A percentile compares a stretch with the other conserved stretches of the same genome.
Conservation (phyloP, 306 rosid genomes). For the Acacia acuminata region DNA sequence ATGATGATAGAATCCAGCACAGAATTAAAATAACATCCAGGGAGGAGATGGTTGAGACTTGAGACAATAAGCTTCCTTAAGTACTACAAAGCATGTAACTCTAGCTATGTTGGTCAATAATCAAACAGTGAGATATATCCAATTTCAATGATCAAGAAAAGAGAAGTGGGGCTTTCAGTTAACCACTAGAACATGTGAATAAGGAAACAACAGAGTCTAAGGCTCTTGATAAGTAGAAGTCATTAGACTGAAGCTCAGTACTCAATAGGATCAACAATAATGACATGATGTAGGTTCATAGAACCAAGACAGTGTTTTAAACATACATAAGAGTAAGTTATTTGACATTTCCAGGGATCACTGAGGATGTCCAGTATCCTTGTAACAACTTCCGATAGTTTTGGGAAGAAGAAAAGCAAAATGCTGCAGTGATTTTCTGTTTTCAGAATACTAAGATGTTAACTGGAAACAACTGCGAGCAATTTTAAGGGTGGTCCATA, state of each 20-base stretch:
- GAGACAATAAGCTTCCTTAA: neutral
- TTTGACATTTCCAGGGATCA: neutral
- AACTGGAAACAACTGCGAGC: neutral
- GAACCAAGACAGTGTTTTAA: neutral
- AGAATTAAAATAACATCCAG: constrained; percentile 2
- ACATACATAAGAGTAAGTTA: neutral
- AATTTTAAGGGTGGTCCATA: neutral
- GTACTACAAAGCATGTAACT: neutral
- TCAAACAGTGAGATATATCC: constrained; percentile 5
- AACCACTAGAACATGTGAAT: constrained; percentile 9
- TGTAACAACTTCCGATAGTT: neutral
- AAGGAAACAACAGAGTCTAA: neutral
- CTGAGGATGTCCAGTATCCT: neutral
- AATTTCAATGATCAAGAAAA: neutral
- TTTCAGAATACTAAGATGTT: neutral
- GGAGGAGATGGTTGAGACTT: neutral
- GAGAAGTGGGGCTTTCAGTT: neutral
- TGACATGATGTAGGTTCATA: neutral
- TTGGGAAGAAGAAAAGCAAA: neutral
- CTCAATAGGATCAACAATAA: neutral
- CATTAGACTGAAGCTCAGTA: neutral
- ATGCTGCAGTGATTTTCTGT: neutral
- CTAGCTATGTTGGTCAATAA: neutral
- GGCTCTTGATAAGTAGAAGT: neutral
- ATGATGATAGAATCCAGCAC: constrained; percentile 20